Base-by-base conservation (phyloP, 208 protist genomes). In the Crithidia fasciculata region DNA sequence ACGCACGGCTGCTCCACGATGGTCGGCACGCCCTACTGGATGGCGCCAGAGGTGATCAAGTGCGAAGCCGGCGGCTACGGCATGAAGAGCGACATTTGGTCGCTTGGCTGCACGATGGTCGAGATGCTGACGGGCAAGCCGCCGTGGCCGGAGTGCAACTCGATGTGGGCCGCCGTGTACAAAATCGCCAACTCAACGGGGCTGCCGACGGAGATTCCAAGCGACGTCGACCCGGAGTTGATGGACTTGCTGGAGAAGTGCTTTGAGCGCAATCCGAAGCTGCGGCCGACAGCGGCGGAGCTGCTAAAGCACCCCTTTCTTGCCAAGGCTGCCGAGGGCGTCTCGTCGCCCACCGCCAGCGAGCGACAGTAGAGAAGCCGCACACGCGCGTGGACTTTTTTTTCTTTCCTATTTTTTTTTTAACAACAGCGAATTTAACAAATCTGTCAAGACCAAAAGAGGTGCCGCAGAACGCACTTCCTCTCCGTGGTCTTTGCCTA, bases 71-170 rank as follows among this genome's bases (percentile, higher is more conserved):
- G 89, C 18, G 92, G 89, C 28, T 99, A 99, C 82, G 93, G 93
- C 7, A 85, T 88, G 75, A 93, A 94, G 80, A 96, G 93, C 66
- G 96, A 98, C 74, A 96, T 98, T 40, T 98, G 95, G 95, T 97
- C 94, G 8, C 82, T 96, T 18, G 96, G 96, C 43, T 98, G 97
- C 76, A 98, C 95, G 9, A 90, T 95, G 12, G 93, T 98, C 3
- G 96, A 98, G 61, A 97, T 98, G 95, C 76, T 97, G 49, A 95
- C 87, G n/a, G 93, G 93, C 43, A 89, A 90, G 65, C 89, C 90
- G n/a, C 93, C 93, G 66, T 95, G 90, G 93, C 93, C 93, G 45
- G 89, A 94, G 81, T 93, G 90, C 72, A 94, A 94, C 78, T 93
- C 86, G 28, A 91, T 91, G 88, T 94, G 88, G 87, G 86, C 87